Base-by-base conservation (phyloP, 352 stramenopile genomes). In the Pythium phragmiticola region DNA sequence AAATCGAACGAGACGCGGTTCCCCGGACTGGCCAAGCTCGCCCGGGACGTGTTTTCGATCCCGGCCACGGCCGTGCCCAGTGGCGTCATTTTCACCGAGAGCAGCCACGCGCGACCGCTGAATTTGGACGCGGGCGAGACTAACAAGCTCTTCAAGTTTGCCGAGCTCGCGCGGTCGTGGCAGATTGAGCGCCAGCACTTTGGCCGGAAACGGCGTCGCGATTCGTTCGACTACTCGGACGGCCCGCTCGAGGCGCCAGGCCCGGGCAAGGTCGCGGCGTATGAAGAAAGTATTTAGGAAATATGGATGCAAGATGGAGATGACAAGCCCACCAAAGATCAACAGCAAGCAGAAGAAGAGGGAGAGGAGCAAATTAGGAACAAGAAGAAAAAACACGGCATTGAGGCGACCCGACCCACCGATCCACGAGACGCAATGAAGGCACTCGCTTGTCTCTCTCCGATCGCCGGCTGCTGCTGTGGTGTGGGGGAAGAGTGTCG, bases 231-330 rank as follows among this genome's bases (percentile, higher is more conserved):
- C 46, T 90, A 87, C 65, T 72, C 80, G 61, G 83, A 92, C 55
- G 64, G 74, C 7, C 68, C 77, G 17, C 64, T 90, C 54, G 80
- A 90, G 39, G 72, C 76, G 16, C 72, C 79, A 33, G 59, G 67
- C 13, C 72, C 79, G 36, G 59, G 67, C 53, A 90, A 89, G 70
- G 68, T 89, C 65, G 57, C 80, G 62, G 77, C 83, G 72, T 90
- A 89, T 84, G 83, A 92, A 86, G 83, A 92, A 84, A 92, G 83
- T 89, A 92, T 92, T 89, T 92, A 92, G 80, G 68, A 53, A 45
- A 49, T 34, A 34, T n/a, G 28, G 50, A 36, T 30, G 34, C 23
- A 48, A 49, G 49, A 12, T 23, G 3, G 21, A 37, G 57, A 46
- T 42, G 34, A 13, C 7, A 39, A 46, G 13, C 39, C 6, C 9